Conservation (phyloP, 345 rosid species). For the Melaleuca alternifolia region DNA sequence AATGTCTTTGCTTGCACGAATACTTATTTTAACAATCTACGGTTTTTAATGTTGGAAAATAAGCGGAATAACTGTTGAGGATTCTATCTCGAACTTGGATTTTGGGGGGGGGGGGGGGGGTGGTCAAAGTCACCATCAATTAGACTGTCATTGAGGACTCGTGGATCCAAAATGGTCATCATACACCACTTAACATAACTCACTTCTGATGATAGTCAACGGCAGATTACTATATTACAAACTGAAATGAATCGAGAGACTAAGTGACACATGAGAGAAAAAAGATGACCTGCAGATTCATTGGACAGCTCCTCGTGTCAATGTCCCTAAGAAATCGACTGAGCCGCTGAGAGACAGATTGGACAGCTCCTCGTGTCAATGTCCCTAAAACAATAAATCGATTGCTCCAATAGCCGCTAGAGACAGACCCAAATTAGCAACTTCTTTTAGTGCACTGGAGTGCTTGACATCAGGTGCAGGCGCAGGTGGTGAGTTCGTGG, state of each 20-base stretch:
- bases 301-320: background rate
- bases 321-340: constrained; percentile 9
- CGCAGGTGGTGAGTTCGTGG: constrained; percentile 1
- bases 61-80: background rate
- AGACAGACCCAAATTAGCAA: constrained; percentile 19
- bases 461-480: constrained; percentile 4
- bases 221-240: background rate
- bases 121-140: background rate
- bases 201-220: background rate
- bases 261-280: background rate
- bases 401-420: constrained; percentile 21
- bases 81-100: background rate
- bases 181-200: background rate
- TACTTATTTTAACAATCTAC: background rate
- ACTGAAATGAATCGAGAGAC: background rate
- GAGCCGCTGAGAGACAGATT: constrained; percentile 18
- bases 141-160: background rate
- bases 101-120: too few relatives aligned
- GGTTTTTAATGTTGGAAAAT: background rate
- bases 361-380: background rate
- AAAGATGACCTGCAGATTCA: background rate
- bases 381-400: constrained; percentile 7
- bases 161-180: background rate
- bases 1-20: background rate
- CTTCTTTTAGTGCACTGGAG: constrained; percentile 15